phyloP scores from a whole-genome alignment of 2,329 filamentous ascomycete genomes.

The Salinomyces thailandicus region DNA sequence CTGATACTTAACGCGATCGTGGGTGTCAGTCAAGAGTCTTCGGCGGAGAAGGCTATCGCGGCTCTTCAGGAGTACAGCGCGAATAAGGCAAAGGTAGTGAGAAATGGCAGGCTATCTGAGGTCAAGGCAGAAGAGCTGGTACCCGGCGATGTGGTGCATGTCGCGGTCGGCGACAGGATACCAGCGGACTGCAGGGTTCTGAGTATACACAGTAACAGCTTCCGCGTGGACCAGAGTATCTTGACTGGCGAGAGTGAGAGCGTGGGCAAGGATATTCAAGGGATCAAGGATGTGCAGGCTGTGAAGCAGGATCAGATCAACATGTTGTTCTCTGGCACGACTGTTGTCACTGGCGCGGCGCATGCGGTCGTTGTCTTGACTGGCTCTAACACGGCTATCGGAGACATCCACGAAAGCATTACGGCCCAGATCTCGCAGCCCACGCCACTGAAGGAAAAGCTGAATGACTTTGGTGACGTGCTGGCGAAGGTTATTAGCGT shows the following conservation, averaged over 20 bases:
- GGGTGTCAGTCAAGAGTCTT: constrained; percentile 96
- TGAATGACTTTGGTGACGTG: constrained; percentile 94
- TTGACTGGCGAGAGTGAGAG: constrained; percentile 96
- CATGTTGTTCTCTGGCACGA: constrained; percentile 97
- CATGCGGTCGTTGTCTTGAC: constrained; percentile 85
- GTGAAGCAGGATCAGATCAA: constrained; percentile 97
- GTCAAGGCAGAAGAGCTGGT: constrained; percentile 96
- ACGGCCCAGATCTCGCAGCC: constrained; percentile 95
- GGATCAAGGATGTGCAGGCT: constrained; percentile 66
- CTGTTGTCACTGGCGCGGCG: constrained; percentile 87
- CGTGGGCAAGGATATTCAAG: constrained; percentile 68
- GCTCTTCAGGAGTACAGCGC: constrained; percentile 98
- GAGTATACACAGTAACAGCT: constrained; percentile 91
- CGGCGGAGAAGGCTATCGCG: constrained; percentile 95
- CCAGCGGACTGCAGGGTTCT: constrained; percentile 89
- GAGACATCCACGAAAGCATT: constrained; percentile 98
- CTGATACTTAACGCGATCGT: constrained; percentile 93
- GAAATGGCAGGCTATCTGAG: constrained; percentile 68
- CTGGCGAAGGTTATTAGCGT: constrained; percentile 96
- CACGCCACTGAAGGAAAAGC: constrained; percentile 93
- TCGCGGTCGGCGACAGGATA: constrained; percentile 84
- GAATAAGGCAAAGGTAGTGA: constrained; percentile 89
- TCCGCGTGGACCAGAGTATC: constrained; percentile 92
- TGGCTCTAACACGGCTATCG: constrained; percentile 83
- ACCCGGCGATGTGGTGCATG: constrained; percentile 80